Base-by-base conservation (phyloP, 768 basidiomycete genomes). In the Nidularia pulvinata region DNA sequence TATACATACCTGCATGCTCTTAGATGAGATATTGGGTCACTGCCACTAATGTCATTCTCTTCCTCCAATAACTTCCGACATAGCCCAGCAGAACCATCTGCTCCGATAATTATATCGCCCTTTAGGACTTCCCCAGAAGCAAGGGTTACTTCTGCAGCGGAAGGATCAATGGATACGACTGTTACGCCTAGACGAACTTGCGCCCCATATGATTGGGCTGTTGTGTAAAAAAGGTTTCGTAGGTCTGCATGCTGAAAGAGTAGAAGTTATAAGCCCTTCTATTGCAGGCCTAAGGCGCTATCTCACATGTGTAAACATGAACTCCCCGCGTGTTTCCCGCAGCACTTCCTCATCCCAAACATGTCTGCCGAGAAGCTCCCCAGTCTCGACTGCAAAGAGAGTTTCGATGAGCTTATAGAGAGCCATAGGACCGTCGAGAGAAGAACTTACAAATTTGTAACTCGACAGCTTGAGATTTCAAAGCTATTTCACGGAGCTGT, bases 51-150 rank as follows among this genome's bases (percentile, higher is more conserved):
- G 52, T 1, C 80, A 63, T 19, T 13, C 22, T 2, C 68, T 59
- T 22, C 61, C 65, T 36, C 72, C 59, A 6, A 74, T 65, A 33
- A 78, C 22, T 19, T 83, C 81, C 4, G 60, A 57, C 25, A 61
- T 57, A 19, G 19, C 19, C 19, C 19, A 19, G 19, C 19, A 19
- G 19, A 19, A 3, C 84, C 84, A 57, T 85, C 84, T 1, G 84
- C 83, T 11, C 83, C 84, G 48, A 86, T 66, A 53, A 86, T 72
- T 22, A 84, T 70, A 60, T 86, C 77, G 14, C 76, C 81, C 4
- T 54, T 63, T 10, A 83, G 49, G 9, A 63, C 68, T 36, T 75
- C 66, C 3, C 84, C 83, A 7, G 67, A 70, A 7, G 67, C 67
- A 4, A 76, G 57, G 0, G 61, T 72, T 6, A 77, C 73, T 39